Evolutionary conservation across 768 basidiomycete genomes (phyloP).

Genomic region (Mrakia blollopis): DNA sequence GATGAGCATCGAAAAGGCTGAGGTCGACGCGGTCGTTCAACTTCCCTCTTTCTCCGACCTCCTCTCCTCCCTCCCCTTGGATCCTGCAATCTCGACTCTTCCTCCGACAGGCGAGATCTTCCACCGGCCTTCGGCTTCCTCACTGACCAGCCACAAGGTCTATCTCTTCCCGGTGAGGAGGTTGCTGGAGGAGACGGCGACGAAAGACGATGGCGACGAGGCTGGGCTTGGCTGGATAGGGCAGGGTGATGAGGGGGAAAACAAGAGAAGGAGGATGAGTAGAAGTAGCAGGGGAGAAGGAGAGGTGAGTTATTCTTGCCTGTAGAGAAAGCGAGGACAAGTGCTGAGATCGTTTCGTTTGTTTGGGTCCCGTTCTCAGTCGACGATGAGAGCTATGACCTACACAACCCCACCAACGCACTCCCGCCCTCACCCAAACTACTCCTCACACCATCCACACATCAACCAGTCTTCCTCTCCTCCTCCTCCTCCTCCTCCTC

Average conservation of each 20-base stretch:
- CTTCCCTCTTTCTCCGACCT: not conserved
- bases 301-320: not conserved
- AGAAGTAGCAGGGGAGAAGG: not conserved
- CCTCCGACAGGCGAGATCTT: not conserved
- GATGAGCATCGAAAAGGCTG: not conserved
- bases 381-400: not conserved
- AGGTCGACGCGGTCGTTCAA: not conserved
- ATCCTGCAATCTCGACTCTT: not conserved
- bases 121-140: not conserved
- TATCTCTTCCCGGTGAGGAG: not conserved
- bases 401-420: too few species aligned
- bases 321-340: not conserved
- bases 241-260: not conserved
- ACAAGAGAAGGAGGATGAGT: too few species aligned
- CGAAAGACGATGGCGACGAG: not conserved
- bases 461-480: too few species aligned
- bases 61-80: not conserved
- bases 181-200: constrained; percentile 1
- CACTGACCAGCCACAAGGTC: not conserved
- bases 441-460: too few species aligned
- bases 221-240: not conserved
- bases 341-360: not conserved
- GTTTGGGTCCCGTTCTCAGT: not conserved
- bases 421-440: too few species aligned
- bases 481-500: too few species aligned